A percentile compares a stretch with the other conserved stretches of the same genome.
Conservation (phyloP, 345 rosid genomes). For the Eucalyptus sp. region DNA sequence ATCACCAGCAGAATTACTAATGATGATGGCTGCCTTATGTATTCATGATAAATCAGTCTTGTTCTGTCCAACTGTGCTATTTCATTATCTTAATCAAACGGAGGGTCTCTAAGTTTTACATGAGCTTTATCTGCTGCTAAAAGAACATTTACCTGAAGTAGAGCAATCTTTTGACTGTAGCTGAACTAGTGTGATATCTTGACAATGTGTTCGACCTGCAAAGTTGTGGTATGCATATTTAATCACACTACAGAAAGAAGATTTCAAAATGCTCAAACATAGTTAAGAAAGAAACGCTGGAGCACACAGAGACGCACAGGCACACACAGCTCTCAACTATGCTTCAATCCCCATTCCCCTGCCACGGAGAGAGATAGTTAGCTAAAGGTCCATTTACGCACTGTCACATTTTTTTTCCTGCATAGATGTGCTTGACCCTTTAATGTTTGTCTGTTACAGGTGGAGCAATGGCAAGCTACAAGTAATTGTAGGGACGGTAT, state of each 20-base stretch:
- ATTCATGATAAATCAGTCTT: not conserved
- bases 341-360: not conserved
- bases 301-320: not conserved
- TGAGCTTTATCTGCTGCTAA: not conserved
- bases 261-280: not conserved
- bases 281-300: not conserved
- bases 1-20: not conserved
- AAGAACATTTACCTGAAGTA: not conserved
- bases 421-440: not conserved
- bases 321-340: not conserved
- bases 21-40: not conserved
- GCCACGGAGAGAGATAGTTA: not conserved
- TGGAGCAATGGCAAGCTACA: constrained; percentile 95
- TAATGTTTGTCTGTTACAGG: constrained; percentile 21
- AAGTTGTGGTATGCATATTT: not conserved
- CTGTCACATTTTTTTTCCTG: not conserved
- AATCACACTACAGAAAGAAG: not conserved
- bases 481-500: constrained; percentile 95
- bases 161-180: not conserved
- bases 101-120: not conserved
- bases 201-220: not conserved
- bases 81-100: not conserved
- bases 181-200: not conserved
- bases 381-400: not conserved
- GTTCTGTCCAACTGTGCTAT: not conserved